A percentile compares a stretch with the other conserved stretches of the same genome.
These are phyloP conservation scores for Chaetomiaceae sp. DNA, from an alignment of 2,329 filamentous ascomycete genomes.

Conservation along the genomic window DNA sequence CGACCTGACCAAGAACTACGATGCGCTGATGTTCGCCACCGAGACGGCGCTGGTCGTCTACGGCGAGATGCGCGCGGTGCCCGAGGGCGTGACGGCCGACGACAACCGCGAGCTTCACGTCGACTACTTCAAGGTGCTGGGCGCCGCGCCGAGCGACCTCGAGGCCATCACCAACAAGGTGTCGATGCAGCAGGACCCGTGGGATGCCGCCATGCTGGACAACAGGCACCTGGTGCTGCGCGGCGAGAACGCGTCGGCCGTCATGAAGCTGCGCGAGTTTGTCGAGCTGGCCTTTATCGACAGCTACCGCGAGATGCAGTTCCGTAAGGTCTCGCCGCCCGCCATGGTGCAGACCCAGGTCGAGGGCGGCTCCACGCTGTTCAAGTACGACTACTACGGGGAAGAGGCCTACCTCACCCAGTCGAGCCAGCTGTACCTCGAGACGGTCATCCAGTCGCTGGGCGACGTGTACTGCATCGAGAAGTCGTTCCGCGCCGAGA, in stretches of 20 bases:
- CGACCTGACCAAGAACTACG: constrained; percentile 84
- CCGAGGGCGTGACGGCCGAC: constrained; percentile 70
- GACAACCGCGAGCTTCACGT: constrained; percentile 84
- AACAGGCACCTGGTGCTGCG: constrained; percentile 80
- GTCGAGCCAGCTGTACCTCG: constrained; percentile 94
- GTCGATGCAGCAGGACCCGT: constrained; percentile 54
- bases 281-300: constrained; percentile 76
- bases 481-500: constrained; percentile 97
- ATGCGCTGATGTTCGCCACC: constrained; percentile 76
- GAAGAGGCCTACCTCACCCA: constrained; percentile 91
- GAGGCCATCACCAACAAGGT: constrained; percentile 85
- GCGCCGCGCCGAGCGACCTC: constrained; percentile 75
- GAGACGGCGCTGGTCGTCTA: constrained; percentile 83
- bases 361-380: constrained; percentile 87
- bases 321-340: constrained; percentile 81
- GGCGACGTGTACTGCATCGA: constrained; percentile 98
- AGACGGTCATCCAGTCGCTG: constrained; percentile 84
- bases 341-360: constrained; percentile 93
- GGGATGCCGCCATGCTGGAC: constrained; percentile 61
- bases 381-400: constrained; percentile 61
- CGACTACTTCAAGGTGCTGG: constrained; percentile 80
- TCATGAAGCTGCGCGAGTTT: constrained; percentile 81
- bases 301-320: constrained; percentile 69
- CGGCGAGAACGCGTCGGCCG: constrained; percentile 74
- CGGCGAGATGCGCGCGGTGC: constrained; percentile 80